A percentile compares a stretch with the other conserved stretches of the same genome.
Conservation (phyloP, 306 rosid species). For the Pueraria montana region DNA sequence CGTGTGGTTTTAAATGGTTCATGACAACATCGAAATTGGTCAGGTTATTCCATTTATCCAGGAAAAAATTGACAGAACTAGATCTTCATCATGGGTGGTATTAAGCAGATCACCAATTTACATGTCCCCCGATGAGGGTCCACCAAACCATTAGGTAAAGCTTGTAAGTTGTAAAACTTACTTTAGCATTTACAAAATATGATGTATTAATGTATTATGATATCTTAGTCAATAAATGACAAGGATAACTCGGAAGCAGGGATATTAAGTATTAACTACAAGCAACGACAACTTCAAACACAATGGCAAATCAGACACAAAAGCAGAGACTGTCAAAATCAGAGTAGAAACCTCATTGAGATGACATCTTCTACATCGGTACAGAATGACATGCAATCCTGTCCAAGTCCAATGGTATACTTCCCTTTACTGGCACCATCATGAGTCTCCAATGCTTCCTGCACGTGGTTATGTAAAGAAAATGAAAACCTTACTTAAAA, state of each 20-base stretch:
- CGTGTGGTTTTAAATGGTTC: conserved; percentile 13
- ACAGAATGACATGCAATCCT: conserved; percentile 98
- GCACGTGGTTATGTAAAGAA: conserved; percentile 45
- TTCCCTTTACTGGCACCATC: conserved; percentile 98
- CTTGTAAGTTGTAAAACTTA: conserved; percentile 29
- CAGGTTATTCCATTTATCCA: not conserved
- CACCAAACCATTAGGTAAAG: conserved; percentile 11
- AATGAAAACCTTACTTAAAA: conserved; percentile 26
- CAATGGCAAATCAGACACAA: conserved; percentile 11
- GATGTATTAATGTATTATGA: not conserved
- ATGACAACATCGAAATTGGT: not conserved
- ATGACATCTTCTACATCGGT: conserved; percentile 95
- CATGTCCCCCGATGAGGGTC: not conserved
- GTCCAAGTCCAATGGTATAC: conserved; percentile 97
- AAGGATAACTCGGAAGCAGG: not conserved
- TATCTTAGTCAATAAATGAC: not conserved
- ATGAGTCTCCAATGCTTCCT: conserved; percentile 96
- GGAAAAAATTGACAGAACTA: conserved; percentile 5
- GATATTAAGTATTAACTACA: not conserved
- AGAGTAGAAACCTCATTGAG: conserved; percentile 86
- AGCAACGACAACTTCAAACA: not conserved
- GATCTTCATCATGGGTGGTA: not conserved
- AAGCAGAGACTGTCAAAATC: conserved; percentile 23
- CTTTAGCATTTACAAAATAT: not conserved
- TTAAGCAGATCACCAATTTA: conserved; percentile 30